These are phyloP conservation scores for Cyclospora cayetanensis DNA, from an alignment of 169 alveolate species.

Conservation along the genomic window DNA sequence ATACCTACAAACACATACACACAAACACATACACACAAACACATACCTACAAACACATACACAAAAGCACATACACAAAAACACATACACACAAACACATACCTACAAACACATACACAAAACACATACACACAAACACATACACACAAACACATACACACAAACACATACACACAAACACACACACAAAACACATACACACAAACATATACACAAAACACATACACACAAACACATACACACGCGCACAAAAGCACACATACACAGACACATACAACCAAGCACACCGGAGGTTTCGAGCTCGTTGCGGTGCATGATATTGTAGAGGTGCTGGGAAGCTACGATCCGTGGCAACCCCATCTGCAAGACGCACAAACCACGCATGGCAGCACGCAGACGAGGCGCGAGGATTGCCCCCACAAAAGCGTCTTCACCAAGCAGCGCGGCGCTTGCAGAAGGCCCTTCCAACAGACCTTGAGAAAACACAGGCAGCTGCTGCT, in stretches of 20 bases:
- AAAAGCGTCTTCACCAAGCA: too few species aligned
- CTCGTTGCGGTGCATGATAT: slow-evolving; percentile 84
- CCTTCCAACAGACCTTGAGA: not conserved
- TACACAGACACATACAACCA: not conserved
- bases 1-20: slow-evolving; percentile 73
- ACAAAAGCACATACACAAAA: too few species aligned
- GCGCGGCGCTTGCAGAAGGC: too few species aligned
- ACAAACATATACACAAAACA: too few species aligned
- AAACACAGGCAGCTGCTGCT: not conserved
- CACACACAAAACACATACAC: too few species aligned
- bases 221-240: slow-evolving; percentile 82
- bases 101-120: too few species aligned
- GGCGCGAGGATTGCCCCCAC: too few species aligned
- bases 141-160: not conserved
- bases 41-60: too few species aligned
- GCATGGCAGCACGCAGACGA: not conserved
- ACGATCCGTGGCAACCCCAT: slow-evolving; percentile 68
- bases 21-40: not conserved
- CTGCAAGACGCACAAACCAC: not conserved
- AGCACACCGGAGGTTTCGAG: slow-evolving; percentile 77
- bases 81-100: not conserved
- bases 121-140: too few species aligned
- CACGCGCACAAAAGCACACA: not conserved
- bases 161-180: not conserved
- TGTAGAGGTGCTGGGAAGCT: slow-evolving; percentile 81